Base-by-base conservation (phyloP, 2,329 filamentous ascomycete genomes). In the Phaeosphaeria sp. region DNA sequence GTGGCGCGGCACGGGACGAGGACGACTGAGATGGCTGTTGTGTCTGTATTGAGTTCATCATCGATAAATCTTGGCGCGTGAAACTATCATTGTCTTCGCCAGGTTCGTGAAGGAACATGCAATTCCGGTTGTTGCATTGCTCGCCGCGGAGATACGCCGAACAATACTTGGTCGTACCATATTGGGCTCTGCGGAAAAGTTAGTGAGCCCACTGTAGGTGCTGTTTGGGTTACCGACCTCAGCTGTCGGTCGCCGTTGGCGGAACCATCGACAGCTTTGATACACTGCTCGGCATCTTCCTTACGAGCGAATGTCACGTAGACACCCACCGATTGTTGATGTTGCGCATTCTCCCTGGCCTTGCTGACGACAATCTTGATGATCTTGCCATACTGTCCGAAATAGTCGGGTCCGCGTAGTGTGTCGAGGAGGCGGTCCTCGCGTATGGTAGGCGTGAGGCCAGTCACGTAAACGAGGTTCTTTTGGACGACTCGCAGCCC, bases 291-390 rank as follows among this genome's bases (percentile, higher is more conserved):
- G 17, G 95, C 95, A 78, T 98, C 95, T 64, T 92, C 88, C 74
- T 96, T 96, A 63, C 87, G 89, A 66, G 95, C 91, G 75, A 97
- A 99, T 0, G 95, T 99, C n/a, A 99, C 95, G 73, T 99, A 99
- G 50, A 99, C 94, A 47, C 95, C 95, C 5, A 99, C 89, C 0
- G 93, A 96, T 69, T 95, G 91, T 65, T 92, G 91, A 53, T 84
- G 82, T 55, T 85, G 82, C 33, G 84, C 82, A 46, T 84, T 83
- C 61, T 94, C 92, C 77, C 96, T 97, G 42, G 93, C 88, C 77
- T 97, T 97, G 83, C 93, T 98, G 65, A 99, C 96, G 53, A 97
- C 96, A 55, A 99, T 98, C 78, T 99, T 99, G 74, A 97, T 91
- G 67, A 99, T 99, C 74, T 94, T 95, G 68, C 95, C 95, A 75